A percentile compares a stretch with the other conserved stretches of the same genome.
Conservation (phyloP, 2,329 filamentous ascomycete genomes). For the Tetracladium maxilliforme region DNA sequence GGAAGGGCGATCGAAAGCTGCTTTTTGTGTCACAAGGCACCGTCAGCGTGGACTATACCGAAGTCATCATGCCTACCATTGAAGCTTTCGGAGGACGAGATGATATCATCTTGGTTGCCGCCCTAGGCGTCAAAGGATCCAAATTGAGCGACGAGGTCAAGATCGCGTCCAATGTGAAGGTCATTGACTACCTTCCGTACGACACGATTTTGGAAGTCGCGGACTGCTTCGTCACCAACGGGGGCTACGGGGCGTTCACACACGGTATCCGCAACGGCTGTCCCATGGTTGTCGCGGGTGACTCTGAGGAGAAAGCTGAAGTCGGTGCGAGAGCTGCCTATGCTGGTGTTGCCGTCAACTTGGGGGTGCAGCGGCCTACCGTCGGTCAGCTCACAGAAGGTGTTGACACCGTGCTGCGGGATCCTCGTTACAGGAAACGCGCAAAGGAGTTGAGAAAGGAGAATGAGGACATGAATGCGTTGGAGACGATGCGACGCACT, state of each 20-base stretch:
- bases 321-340: slow-evolving; percentile 15
- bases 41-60: slow-evolving; percentile 11
- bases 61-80: slow-evolving; percentile 19
- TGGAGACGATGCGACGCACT: too few relatives aligned
- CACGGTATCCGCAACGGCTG: slow-evolving; percentile 15
- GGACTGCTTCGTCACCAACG: slow-evolving; percentile 18
- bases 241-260: slow-evolving; percentile 19
- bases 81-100: slow-evolving; percentile 15
- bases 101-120: slow-evolving; percentile 18
- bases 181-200: slow-evolving; percentile 20
- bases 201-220: slow-evolving; percentile 17
- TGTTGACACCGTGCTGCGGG: too few relatives aligned
- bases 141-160: slow-evolving; percentile 11
- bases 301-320: slow-evolving; percentile 17
- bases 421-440: too few relatives aligned
- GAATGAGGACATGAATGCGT: too few relatives aligned
- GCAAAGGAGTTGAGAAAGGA: too few relatives aligned
- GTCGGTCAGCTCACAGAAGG: too few relatives aligned
- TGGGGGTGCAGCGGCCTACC: slow-evolving; percentile 6
- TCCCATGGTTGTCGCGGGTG: slow-evolving; percentile 17
- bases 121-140: slow-evolving; percentile 12
- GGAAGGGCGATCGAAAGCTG: slow-evolving; percentile 19
- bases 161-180: slow-evolving; percentile 15
- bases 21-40: slow-evolving; percentile 21
- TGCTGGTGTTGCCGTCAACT: slow-evolving; percentile 19